Conservation (phyloP, 108 stramenopile species). For the Nitzschia sp. region DNA sequence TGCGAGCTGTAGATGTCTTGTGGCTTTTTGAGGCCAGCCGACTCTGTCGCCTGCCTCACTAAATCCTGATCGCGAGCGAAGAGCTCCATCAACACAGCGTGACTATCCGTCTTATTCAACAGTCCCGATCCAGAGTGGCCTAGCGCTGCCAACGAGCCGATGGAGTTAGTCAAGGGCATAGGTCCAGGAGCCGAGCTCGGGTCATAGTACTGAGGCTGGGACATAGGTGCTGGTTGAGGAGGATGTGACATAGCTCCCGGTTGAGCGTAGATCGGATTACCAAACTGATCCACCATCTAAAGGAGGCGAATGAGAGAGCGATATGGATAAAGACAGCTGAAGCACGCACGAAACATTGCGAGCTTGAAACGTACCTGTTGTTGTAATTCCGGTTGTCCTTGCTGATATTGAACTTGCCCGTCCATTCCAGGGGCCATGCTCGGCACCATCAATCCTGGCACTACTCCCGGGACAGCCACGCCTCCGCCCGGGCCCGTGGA, state of each 20-base stretch:
- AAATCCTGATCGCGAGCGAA: conserved; percentile 92
- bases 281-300: conserved; percentile 52
- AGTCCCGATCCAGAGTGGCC: conserved; percentile 11
- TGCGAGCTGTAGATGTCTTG: conserved; percentile 4
- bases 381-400: conserved; percentile 33
- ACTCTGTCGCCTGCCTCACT: conserved; percentile 77
- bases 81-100: conserved; percentile 91
- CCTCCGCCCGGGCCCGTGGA: conserved; percentile 50
- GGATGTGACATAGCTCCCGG: conserved; percentile 5
- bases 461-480: conserved; percentile 38
- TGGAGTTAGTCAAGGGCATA: conserved; percentile 31
- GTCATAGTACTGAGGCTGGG: conserved; percentile 45
- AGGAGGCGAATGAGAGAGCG: background rate
- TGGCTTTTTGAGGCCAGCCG: conserved; percentile 34
- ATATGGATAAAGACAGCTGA: background rate
- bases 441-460: conserved; percentile 52
- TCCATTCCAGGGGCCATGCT: conserved; percentile 25
- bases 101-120: conserved; percentile 84
- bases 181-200: conserved; percentile 28
- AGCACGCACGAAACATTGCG: background rate
- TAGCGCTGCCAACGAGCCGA: conserved; percentile 42
- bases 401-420: conserved; percentile 35
- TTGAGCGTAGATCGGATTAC: conserved; percentile 44
- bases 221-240: conserved; percentile 15
- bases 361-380: conserved; percentile 42